Evolutionary conservation across 805 yeast species (phyloP).

Genomic region (Candida loeiensis): DNA sequence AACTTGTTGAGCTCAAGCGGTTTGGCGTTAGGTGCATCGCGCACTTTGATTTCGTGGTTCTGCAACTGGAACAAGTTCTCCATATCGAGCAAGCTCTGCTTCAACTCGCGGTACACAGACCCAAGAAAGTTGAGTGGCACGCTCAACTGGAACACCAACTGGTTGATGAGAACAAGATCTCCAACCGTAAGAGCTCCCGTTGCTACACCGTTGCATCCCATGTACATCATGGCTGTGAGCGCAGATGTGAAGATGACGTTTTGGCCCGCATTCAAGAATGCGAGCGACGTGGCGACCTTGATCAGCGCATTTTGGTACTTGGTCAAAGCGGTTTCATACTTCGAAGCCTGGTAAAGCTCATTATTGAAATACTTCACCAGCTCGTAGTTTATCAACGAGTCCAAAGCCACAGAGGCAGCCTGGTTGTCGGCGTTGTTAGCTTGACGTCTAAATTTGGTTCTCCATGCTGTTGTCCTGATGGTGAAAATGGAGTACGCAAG

Average conservation of each 20-base stretch:
- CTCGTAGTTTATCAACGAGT: conserved; percentile 90
- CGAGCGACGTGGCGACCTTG: conserved; percentile 80
- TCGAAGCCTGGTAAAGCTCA: conserved; percentile 72
- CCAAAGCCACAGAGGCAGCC: conserved; percentile 93
- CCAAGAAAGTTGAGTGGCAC: conserved; percentile 95
- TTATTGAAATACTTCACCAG: conserved; percentile 93
- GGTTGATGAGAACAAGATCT: conserved; percentile 90
- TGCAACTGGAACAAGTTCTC: conserved; percentile 88
- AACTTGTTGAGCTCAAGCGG: conserved; percentile 47
- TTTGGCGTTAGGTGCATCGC: conserved; percentile 59
- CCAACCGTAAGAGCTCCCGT: conserved; percentile 83
- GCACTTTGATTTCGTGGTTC: conserved; percentile 63
- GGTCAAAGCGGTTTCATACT: conserved; percentile 71
- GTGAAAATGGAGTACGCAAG: conserved; percentile 84
- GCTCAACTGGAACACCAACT: conserved; percentile 90
- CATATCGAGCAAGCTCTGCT: conserved; percentile 93
- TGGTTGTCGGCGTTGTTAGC: conserved; percentile 90
- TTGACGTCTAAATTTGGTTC: conserved; percentile 83
- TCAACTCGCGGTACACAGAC: conserved; percentile 90
- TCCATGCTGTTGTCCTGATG: conserved; percentile 91
- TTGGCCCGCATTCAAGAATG: conserved; percentile 76
- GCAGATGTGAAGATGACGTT: conserved; percentile 82
- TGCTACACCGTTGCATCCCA: conserved; percentile 95
- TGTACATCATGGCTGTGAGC: conserved; percentile 93
- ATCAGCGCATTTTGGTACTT: conserved; percentile 72